Evolutionary conservation across 2,329 filamentous ascomycete species (phyloP).

Genomic region (Nannizziopsis arthrosporioides): DNA sequence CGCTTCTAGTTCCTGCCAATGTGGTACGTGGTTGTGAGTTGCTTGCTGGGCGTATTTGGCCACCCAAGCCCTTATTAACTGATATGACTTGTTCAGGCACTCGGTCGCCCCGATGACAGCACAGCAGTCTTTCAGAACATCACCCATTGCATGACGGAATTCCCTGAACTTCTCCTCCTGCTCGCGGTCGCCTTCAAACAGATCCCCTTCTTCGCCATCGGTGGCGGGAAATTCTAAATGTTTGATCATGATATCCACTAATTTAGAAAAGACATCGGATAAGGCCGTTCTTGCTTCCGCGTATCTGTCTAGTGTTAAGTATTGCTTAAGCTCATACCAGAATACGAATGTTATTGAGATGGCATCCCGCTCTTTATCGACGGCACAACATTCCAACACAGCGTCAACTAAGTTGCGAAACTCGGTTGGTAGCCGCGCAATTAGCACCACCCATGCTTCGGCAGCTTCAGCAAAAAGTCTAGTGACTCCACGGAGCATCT

Average conservation of each 20-base stretch:
- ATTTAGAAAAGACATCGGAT: constrained; percentile 69
- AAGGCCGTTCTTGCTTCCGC: constrained; percentile 66
- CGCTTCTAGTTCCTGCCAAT: constrained; percentile 94
- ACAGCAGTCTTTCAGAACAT: constrained; percentile 93
- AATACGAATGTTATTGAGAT: constrained; percentile 92
- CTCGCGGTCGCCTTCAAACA: constrained; percentile 92
- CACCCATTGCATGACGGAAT: constrained; percentile 93
- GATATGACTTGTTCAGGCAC: constrained; percentile 78
- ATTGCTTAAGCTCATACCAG: constrained; percentile 98
- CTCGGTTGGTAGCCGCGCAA: constrained; percentile 68
- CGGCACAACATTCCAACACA: constrained; percentile 79
- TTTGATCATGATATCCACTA: constrained; percentile 85
- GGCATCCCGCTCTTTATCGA: constrained; percentile 79
- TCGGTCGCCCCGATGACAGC: constrained; percentile 90
- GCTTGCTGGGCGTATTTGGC: constrained; percentile 66
- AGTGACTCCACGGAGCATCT: constrained; percentile 78
- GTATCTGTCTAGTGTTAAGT: constrained; percentile 81
- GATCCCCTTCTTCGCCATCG: constrained; percentile 64
- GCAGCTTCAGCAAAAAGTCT: constrained; percentile 86
- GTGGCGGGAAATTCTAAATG: constrained; percentile 78
- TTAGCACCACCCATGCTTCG: constrained; percentile 85
- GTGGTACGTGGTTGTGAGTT: constrained; percentile 62
- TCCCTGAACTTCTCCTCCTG: constrained; percentile 94
- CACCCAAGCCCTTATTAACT: constrained; percentile 80
- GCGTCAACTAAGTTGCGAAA: constrained; percentile 80